A percentile compares a stretch with the other conserved stretches of the same genome.
These are phyloP conservation scores for Scleroderma bovista DNA, from an alignment of 768 basidiomycete genomes.

Conservation along the genomic window DNA sequence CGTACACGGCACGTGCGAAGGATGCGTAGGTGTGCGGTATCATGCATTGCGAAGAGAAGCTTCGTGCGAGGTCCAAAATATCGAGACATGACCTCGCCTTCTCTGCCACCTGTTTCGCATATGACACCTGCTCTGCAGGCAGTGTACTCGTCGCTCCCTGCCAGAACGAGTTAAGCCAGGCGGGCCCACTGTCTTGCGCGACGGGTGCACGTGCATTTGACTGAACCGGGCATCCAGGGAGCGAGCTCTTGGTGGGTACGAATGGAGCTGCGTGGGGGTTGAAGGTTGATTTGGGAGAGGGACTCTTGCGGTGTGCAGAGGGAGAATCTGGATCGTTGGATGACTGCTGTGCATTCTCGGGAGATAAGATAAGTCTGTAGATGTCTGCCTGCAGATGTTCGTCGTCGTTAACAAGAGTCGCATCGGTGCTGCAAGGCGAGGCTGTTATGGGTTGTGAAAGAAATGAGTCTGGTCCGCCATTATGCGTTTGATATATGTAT, in stretches of 20 bases:
- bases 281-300: neutral
- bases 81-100: neutral
- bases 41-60: slow-evolving; percentile 22
- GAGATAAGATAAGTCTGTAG: neutral
- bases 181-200: neutral
- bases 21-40: slow-evolving; percentile 5
- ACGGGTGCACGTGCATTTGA: neutral
- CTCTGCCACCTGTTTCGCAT: neutral
- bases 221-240: neutral
- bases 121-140: neutral
- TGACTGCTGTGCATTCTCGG: neutral
- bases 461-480: too few relatives aligned
- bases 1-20: slow-evolving; percentile 21
- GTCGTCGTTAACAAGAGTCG: slow-evolving; percentile 4
- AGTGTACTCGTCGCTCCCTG: neutral
- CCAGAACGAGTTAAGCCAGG: slow-evolving; percentile 1
- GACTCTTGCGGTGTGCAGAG: neutral
- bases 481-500: too few relatives aligned
- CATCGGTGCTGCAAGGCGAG: slow-evolving; percentile 4
- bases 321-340: neutral
- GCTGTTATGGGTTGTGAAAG: neutral
- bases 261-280: slow-evolving; percentile 6
- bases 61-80: slow-evolving; percentile 22
- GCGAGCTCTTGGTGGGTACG: neutral
- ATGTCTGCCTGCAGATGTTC: slow-evolving; percentile 1